phyloP scores from a whole-genome alignment of 495 filamentous ascomycete genomes.

The Parmelia sp. region DNA sequence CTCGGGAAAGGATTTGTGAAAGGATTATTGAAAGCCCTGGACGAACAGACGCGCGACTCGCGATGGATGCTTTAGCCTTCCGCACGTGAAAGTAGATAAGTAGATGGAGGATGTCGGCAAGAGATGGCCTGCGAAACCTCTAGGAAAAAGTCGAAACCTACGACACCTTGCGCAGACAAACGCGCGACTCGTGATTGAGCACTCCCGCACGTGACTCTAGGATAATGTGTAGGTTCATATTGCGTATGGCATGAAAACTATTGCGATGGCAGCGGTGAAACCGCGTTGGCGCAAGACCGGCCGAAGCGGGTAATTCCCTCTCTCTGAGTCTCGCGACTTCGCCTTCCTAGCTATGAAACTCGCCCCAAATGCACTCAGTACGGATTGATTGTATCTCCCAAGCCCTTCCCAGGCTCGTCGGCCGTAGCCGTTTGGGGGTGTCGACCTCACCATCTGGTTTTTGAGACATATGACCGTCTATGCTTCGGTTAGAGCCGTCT shows the following conservation, averaged over 20 bases:
- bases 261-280: neutral
- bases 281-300: neutral
- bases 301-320: neutral
- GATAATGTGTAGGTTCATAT: neutral
- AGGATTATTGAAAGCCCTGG: neutral
- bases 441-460: neutral
- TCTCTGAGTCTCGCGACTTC: neutral
- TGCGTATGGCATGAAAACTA: neutral
- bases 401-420: neutral
- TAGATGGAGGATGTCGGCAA: neutral
- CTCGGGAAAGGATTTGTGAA: neutral
- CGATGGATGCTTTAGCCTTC: neutral
- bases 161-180: neutral
- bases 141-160: neutral
- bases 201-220: neutral
- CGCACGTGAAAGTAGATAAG: neutral
- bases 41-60: neutral
- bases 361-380: neutral
- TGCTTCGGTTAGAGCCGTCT: neutral
- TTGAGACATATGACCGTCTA: neutral
- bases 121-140: neutral
- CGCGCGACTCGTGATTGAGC: neutral
- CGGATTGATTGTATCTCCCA: neutral
- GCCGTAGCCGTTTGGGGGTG: neutral
- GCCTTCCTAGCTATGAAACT: neutral